phyloP scores from a whole-genome alignment of 2,329 filamentous ascomycete species.

The Trichophyton equinum region DNA sequence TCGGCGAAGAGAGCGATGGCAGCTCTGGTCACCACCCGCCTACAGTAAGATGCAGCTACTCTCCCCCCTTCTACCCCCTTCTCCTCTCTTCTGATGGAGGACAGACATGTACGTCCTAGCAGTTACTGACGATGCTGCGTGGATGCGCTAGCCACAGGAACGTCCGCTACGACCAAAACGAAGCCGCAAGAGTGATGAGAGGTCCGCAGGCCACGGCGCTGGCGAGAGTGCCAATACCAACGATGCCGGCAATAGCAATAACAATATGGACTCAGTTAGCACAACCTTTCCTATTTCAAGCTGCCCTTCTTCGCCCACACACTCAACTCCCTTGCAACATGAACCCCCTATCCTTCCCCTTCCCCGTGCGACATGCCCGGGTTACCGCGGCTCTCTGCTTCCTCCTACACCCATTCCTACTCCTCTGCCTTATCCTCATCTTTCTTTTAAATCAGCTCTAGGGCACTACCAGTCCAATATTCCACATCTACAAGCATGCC shows the following conservation, averaged over 20 bases:
- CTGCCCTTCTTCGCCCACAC: too few relatives aligned
- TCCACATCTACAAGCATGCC: neutral
- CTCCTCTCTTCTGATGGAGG: too few relatives aligned
- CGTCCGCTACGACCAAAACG: slow-evolving; percentile 35
- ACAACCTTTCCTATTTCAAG: slow-evolving; percentile 20
- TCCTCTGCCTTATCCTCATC: too few relatives aligned
- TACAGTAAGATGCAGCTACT: slow-evolving; percentile 21
- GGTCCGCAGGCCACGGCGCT: slow-evolving; percentile 17
- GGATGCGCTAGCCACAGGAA: slow-evolving; percentile 31
- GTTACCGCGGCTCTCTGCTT: slow-evolving; percentile 17
- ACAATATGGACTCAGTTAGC: slow-evolving; percentile 14
- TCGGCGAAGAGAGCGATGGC: slow-evolving; percentile 34
- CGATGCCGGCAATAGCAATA: slow-evolving; percentile 6
- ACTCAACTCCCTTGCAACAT: neutral
- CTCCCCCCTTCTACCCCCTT: too few relatives aligned
- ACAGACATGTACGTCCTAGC: too few relatives aligned
- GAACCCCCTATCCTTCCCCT: neutral
- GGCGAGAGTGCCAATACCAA: slow-evolving; percentile 15
- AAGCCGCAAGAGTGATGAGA: slow-evolving; percentile 28
- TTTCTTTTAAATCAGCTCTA: too few relatives aligned
- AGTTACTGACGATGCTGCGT: neutral
- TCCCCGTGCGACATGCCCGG: neutral
- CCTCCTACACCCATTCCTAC: slow-evolving; percentile 20
- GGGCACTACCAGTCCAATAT: too few relatives aligned
- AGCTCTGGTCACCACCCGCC: slow-evolving; percentile 34